Conservation (phyloP, 805 yeast genomes). For the Ogataea corticis region DNA sequence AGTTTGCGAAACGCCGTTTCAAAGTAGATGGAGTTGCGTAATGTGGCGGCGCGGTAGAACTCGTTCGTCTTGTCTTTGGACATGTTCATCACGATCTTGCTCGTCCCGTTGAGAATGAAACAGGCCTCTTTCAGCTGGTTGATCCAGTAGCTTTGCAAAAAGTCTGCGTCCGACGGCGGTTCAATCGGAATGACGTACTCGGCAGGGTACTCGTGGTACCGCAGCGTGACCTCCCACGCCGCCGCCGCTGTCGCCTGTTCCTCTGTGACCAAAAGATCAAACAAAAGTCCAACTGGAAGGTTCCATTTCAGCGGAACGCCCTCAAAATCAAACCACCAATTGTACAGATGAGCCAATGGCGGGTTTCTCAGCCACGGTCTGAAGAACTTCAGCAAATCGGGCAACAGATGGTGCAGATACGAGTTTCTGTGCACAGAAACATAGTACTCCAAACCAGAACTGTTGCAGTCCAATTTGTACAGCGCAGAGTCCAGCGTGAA, state of each 20-base stretch:
- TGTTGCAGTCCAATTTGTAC: constrained; percentile 1
- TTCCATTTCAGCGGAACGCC: constrained; percentile 73
- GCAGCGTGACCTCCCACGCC: constrained; percentile 49
- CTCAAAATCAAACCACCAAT: constrained; percentile 70
- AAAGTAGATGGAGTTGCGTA: constrained; percentile 27
- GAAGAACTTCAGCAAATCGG: constrained; percentile 41
- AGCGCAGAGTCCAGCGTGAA: constrained; percentile 29
- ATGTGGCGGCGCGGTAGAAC: constrained; percentile 51
- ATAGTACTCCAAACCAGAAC: constrained; percentile 14
- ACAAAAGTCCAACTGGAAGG: constrained; percentile 68
- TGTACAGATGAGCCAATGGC: constrained; percentile 12
- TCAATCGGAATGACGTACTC: constrained; percentile 44
- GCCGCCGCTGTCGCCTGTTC: constrained; percentile 9
- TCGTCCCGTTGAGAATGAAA: constrained; percentile 70
- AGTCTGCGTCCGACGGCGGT: constrained; percentile 12
- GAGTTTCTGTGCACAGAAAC: constrained; percentile 43
- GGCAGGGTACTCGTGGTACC: constrained; percentile 43
- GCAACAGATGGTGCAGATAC: constrained; percentile 49
- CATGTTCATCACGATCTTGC: constrained; percentile 78
- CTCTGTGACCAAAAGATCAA: constrained; percentile 41
- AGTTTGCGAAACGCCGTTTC: constrained; percentile 28
- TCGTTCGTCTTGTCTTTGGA: constrained; percentile 58
- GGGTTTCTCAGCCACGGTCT: constrained; percentile 30
- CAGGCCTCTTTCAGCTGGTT: constrained; percentile 85
- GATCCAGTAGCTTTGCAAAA: constrained; percentile 56